Evolutionary conservation across 768 basidiomycete species (phyloP).

Genomic region (Pleurotus salmoneostramineus): DNA sequence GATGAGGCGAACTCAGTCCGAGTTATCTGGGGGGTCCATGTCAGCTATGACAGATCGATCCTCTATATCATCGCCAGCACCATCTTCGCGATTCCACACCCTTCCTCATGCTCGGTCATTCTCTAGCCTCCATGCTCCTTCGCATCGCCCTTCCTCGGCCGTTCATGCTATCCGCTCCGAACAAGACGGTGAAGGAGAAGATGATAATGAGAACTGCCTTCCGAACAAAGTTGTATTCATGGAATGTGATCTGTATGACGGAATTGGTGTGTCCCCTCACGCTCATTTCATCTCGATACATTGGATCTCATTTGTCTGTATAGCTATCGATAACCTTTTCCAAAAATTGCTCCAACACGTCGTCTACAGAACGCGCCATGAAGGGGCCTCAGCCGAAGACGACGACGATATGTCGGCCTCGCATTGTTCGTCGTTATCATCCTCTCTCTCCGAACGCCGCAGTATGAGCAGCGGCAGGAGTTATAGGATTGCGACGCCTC

Average conservation of each 20-base stretch:
- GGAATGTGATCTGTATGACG: not conserved
- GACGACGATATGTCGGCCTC: not conserved
- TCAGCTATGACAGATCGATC: not conserved
- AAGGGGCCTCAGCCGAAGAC: not conserved
- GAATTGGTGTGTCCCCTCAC: not conserved
- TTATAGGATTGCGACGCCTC: too few relatives aligned
- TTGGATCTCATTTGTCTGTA: not conserved
- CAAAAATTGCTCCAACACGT: not conserved
- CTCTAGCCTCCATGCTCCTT: not conserved
- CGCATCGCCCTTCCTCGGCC: not conserved
- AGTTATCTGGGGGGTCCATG: not conserved
- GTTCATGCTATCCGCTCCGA: too few relatives aligned
- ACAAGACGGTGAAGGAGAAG: not conserved
- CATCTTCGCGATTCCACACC: not conserved
- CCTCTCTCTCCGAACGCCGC: too few relatives aligned
- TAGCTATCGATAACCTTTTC: not conserved
- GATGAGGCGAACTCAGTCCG: constrained; percentile 4
- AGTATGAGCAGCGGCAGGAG: too few relatives aligned
- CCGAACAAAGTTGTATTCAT: constrained; percentile 3
- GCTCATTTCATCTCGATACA: not conserved
- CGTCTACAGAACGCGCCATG: not conserved
- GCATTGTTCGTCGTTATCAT: too few relatives aligned
- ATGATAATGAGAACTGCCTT: constrained; percentile 1
- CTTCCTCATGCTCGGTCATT: not conserved
- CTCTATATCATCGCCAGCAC: not conserved